Percentiles rank a stretch among this genome's conserved stretches.
Evolutionary conservation across 768 basidiomycete species (phyloP).

Genomic region (Infundibulicybe gibba): DNA sequence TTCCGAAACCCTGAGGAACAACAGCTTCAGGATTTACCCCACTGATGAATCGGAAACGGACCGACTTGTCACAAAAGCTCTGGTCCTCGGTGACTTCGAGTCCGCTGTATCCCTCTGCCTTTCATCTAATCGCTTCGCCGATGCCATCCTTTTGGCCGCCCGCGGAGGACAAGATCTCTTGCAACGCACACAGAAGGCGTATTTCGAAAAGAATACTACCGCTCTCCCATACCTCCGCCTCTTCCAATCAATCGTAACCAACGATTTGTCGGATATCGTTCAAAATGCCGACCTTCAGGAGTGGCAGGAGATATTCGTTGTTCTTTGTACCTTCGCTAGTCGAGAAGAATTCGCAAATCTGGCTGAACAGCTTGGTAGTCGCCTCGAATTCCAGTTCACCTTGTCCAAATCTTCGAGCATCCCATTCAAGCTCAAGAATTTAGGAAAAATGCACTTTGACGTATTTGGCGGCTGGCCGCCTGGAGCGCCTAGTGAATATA

Average conservation of each 20-base stretch:
- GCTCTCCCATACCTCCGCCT: constrained; percentile 85
- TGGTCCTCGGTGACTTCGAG: constrained; percentile 94
- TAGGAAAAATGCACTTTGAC: constrained; percentile 86
- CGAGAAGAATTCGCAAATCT: constrained; percentile 83
- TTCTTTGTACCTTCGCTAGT: constrained; percentile 90
- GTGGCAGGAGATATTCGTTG: constrained; percentile 96
- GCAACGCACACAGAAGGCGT: constrained; percentile 85
- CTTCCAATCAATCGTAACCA: constrained; percentile 90
- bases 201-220: constrained; percentile 81
- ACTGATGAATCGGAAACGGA: constrained; percentile 84
- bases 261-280: constrained; percentile 90
- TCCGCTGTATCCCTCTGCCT: constrained; percentile 91
- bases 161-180: constrained; percentile 88
- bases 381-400: constrained; percentile 83
- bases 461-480: constrained; percentile 85
- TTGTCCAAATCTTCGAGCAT: constrained; percentile 47
- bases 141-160: constrained; percentile 91
- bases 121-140: constrained; percentile 85
- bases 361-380: constrained; percentile 86
- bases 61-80: constrained; percentile 83
- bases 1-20: constrained; percentile 69
- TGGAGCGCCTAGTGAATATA: constrained; percentile 86
- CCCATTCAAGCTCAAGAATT: constrained; percentile 46
- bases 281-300: constrained; percentile 94
- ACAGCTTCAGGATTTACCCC: constrained; percentile 90